A percentile compares a stretch with the other conserved stretches of the same genome.
These are phyloP conservation scores for Hansenula sp. DNA, from an alignment of 1,139 yeast genomes.

Conservation along the genomic window DNA sequence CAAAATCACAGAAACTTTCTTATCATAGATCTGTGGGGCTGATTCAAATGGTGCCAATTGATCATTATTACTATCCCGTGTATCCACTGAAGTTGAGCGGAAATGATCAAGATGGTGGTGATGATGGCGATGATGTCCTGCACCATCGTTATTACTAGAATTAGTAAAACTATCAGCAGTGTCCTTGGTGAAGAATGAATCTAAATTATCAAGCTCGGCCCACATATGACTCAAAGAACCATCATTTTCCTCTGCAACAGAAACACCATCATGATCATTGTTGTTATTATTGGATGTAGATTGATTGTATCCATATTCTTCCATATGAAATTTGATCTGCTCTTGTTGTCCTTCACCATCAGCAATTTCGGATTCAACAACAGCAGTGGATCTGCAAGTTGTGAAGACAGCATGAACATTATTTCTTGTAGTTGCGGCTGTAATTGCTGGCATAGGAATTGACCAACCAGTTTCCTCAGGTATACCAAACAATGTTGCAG, in stretches of 20 bases:
- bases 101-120: too few species aligned
- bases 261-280: slow-evolving; percentile 31
- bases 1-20: slow-evolving; percentile 70
- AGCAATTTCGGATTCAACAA: slow-evolving; percentile 24
- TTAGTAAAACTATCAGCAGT: slow-evolving; percentile 19
- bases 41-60: slow-evolving; percentile 54
- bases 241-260: slow-evolving; percentile 48
- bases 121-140: too few species aligned
- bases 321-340: slow-evolving; percentile 58
- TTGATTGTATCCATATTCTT: slow-evolving; percentile 54
- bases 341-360: slow-evolving; percentile 28
- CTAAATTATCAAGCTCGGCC: slow-evolving; percentile 94
- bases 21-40: slow-evolving; percentile 76
- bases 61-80: slow-evolving; percentile 38
- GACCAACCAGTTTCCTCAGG: slow-evolving; percentile 99
- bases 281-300: slow-evolving; percentile 22
- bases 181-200: slow-evolving; percentile 87
- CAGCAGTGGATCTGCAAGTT: slow-evolving; percentile 57
- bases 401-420: slow-evolving; percentile 95
- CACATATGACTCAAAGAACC: slow-evolving; percentile 90
- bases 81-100: slow-evolving; percentile 49
- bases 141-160: slow-evolving; percentile 19
- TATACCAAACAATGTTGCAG: slow-evolving; percentile 88
- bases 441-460: slow-evolving; percentile 88
- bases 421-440: slow-evolving; percentile 83